A percentile compares a stretch with the other conserved stretches of the same genome.
Evolutionary conservation across 1,139 yeast species (phyloP).

Genomic region (Pneumocystis oryctolagi): DNA sequence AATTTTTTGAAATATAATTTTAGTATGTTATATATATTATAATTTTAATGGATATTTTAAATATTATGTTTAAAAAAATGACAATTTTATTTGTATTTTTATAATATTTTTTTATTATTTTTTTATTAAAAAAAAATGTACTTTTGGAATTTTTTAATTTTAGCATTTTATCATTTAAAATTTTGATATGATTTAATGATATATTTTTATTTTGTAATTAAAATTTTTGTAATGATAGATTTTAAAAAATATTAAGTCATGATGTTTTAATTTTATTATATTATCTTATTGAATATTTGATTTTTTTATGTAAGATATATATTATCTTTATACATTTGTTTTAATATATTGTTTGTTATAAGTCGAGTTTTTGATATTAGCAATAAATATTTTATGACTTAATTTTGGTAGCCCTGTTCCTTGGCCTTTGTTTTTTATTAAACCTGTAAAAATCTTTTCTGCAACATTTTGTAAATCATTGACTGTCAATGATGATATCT

Average conservation of each 20-base stretch:
- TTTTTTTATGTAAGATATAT: too few relatives aligned
- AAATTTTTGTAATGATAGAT: too few relatives aligned
- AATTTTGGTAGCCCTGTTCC: conserved; percentile 58
- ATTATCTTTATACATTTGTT: conserved; percentile 53
- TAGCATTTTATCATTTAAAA: too few relatives aligned
- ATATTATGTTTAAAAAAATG: neutral
- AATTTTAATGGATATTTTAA: neutral
- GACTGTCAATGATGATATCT: conserved; percentile 53
- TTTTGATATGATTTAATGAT: too few relatives aligned
- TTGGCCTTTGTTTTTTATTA: conserved; percentile 34
- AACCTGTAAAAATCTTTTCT: conserved; percentile 56
- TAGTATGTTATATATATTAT: neutral
- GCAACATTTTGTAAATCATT: conserved; percentile 64
- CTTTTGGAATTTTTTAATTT: too few relatives aligned
- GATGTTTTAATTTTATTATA: too few relatives aligned
- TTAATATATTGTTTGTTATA: conserved; percentile 54
- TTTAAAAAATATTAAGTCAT: too few relatives aligned
- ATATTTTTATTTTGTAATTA: neutral
- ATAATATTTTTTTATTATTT: neutral
- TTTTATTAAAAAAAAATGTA: neutral
- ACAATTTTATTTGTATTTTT: neutral
- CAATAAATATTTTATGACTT: too few relatives aligned
- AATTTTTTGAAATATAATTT: neutral
- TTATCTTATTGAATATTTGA: too few relatives aligned
- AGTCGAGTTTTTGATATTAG: too few relatives aligned